Evolutionary conservation across 495 filamentous ascomycete genomes (phyloP).

Genomic region (Neurospora sp.): DNA sequence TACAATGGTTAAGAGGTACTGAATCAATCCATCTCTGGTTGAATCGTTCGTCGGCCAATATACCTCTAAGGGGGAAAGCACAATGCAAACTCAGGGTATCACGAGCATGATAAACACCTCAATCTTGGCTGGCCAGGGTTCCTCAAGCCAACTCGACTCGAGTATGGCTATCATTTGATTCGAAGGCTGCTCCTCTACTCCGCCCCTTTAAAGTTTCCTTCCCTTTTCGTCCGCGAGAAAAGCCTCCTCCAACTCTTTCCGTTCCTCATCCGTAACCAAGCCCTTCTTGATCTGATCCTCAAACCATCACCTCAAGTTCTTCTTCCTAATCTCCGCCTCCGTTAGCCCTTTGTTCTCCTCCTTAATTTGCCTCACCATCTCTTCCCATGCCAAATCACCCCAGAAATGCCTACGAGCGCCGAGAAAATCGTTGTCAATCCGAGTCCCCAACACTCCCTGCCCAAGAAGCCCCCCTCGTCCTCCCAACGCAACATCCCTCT

Average conservation of each 20-base stretch:
- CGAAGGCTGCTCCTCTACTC: not conserved
- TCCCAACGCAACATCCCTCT: not conserved
- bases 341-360: conserved; percentile 1
- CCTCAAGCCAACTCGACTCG: not conserved
- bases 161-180: not conserved
- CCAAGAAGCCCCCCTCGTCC: not conserved
- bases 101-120: not conserved
- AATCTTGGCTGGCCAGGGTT: not conserved
- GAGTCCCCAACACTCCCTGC: not conserved
- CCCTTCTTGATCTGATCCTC: conserved; percentile 3
- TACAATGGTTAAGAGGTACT: no score
- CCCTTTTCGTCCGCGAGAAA: not conserved
- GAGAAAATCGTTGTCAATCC: not conserved
- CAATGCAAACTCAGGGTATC: no score
- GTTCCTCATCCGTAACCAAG: not conserved
- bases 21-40: no score
- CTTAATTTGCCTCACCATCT: conserved; percentile 5
- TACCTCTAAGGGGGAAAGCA: no score
- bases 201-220: not conserved
- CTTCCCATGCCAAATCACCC: conserved; percentile 3
- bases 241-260: not conserved
- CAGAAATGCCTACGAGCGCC: not conserved
- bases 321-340: conserved; percentile 3
- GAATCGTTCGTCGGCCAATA: no score
- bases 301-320: conserved; percentile 12